These are phyloP conservation scores for Talaromyces wortmannii DNA, from an alignment of 495 filamentous ascomycete species.

Conservation along the genomic window DNA sequence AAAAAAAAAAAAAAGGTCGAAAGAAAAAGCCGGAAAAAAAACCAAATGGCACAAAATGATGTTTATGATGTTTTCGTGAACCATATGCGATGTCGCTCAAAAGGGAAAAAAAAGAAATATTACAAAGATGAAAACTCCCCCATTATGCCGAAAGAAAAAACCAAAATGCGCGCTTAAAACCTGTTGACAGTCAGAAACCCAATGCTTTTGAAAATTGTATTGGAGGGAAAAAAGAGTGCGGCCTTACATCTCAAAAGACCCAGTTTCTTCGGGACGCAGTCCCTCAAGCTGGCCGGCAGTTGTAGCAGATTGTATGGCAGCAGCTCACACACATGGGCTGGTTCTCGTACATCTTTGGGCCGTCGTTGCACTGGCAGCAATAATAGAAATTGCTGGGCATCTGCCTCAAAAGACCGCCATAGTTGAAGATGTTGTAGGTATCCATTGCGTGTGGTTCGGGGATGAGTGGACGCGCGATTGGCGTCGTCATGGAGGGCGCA, in stretches of 20 bases:
- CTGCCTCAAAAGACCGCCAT: background rate
- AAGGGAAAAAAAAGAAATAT: no score
- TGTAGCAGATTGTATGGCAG: constrained; percentile 19
- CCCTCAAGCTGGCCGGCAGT: constrained; percentile 9
- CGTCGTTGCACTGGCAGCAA: constrained; percentile 34
- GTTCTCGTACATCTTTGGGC: constrained; percentile 29
- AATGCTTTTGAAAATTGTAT: no score
- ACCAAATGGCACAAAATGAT: no score
- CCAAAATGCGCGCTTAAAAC: no score
- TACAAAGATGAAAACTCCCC: no score
- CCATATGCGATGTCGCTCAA: no score
- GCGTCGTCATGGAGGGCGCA: no score
- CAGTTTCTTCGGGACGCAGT: background rate
- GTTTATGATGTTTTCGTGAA: no score
- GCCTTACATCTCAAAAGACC: background rate
- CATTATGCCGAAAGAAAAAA: no score
- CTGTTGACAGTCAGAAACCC: no score
- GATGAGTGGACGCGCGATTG: background rate
- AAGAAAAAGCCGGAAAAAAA: no score
- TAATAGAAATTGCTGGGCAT: constrained; percentile 11
- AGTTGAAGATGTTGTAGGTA: background rate
- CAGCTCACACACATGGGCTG: constrained; percentile 28
- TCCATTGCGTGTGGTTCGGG: background rate
- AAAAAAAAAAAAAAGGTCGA: no score
- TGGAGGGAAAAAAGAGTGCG: constrained; percentile 1